Base-by-base conservation (phyloP, 495 filamentous ascomycete species). In the Penicillium arizonense region DNA sequence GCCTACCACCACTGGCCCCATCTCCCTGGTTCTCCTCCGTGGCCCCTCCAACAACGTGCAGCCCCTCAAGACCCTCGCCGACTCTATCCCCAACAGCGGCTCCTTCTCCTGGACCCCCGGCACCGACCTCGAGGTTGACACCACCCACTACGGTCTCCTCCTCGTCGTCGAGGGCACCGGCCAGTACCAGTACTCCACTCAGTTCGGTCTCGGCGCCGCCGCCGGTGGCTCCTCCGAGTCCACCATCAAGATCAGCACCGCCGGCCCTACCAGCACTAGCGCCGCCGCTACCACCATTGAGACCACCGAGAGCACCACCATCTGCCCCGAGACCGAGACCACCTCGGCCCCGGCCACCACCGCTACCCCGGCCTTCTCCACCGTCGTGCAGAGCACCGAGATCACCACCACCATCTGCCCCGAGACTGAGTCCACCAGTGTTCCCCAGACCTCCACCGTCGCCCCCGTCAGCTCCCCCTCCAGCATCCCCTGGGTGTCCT, bases 161-260 rank as follows among this genome's bases (percentile, higher is more conserved):
- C 65, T 89, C 55, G 84, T 88, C 52, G 81, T 77, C 34, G 82
- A 86, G 63, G 70, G 65, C 9, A 81, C 75, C 52, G 82, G 84
- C 59, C 62, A 77, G 58, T 89, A 83, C 76, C 86, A 89, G 66
- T 89, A 81, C 71, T 80, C 78, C 21, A 82, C 81, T 37, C 86
- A 88, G 63, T 89, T 87, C 71, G 86, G 86, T 61, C 73, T 89
- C 73, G 53, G 68, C 65, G 52, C 79, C 67, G 52, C 79, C 66
- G n/a, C 72, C 65, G 26, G 63, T 51, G 46, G 69, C 56, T 44
- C 74, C 18, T 46, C 59, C 34, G 23, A 43, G 51, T 32, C 32
- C 58, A 24, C 41, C 33, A 38, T 55, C 35, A 23, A 26, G 35
- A 13, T 13, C 10, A 46, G 18, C 7, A 3, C 32, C 7, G 28